phyloP scores from a whole-genome alignment of 345 rosid genomes.

The Citrus maxima region DNA sequence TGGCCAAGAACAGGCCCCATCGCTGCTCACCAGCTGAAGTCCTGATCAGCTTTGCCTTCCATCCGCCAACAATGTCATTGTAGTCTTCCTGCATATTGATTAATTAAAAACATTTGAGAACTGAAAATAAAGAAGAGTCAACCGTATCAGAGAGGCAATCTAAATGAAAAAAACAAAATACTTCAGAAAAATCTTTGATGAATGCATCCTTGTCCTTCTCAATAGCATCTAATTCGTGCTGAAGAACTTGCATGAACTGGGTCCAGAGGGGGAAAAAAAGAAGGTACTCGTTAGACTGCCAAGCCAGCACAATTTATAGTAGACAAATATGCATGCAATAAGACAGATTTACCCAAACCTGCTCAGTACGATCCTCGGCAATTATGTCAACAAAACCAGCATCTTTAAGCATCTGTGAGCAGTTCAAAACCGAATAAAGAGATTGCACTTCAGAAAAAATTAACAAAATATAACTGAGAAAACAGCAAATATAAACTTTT shows the following conservation, averaged over 20 bases:
- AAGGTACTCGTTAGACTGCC: not conserved
- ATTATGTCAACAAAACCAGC: conserved; percentile 77
- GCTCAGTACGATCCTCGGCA: conserved; percentile 84
- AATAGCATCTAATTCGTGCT: conserved; percentile 53
- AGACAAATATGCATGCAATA: not conserved
- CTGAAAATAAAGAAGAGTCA: not conserved
- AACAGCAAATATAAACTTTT: conserved; percentile 7
- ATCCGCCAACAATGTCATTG: conserved; percentile 61
- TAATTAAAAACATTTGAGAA: not conserved
- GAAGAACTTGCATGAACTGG: conserved; percentile 77
- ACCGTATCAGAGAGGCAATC: not conserved
- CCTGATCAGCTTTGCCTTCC: conserved; percentile 74
- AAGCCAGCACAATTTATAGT: not conserved
- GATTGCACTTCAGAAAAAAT: not conserved
- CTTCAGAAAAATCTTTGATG: conserved; percentile 74
- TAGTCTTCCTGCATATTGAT: conserved; percentile 62
- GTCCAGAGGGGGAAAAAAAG: conserved; percentile 8
- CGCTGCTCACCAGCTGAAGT: conserved; percentile 73
- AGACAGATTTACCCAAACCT: conserved; percentile 34
- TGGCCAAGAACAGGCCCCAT: conserved; percentile 76
- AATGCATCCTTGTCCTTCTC: conserved; percentile 79
- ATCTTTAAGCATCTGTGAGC: conserved; percentile 67
- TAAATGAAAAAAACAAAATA: conserved; percentile 18
- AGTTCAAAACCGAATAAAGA: not conserved
- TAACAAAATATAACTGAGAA: conserved; percentile 1